phyloP scores from a whole-genome alignment of 176 grass and related monocot species.

The Ampelocalamus luodianensis region DNA sequence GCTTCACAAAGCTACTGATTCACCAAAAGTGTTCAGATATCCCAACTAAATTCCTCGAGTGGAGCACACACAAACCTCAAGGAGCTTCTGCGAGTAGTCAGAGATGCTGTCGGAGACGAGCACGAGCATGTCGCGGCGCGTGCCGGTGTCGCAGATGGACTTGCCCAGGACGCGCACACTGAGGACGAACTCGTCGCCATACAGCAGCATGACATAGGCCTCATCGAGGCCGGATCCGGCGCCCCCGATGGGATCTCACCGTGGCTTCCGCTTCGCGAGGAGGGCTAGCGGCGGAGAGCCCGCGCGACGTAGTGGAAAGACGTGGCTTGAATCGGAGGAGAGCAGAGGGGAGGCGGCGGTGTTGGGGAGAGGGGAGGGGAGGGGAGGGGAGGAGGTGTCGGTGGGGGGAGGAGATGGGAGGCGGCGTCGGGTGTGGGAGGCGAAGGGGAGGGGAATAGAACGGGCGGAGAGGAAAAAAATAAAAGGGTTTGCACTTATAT shows the following conservation, averaged over 20 bases:
- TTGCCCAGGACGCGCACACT: conserved; percentile 91
- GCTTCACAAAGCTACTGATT: background rate
- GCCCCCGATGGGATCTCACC: conserved; percentile 9
- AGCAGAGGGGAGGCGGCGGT: no score
- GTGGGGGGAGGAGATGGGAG: no score
- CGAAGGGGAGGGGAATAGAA: no score
- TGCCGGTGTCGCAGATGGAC: conserved; percentile 80
- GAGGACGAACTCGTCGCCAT: conserved; percentile 93
- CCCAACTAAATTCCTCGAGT: background rate
- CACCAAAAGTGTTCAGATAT: background rate
- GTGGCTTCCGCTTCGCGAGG: no score
- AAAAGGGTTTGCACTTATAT: no score
- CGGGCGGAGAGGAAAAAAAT: no score
- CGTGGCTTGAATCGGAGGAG: background rate
- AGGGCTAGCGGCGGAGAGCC: no score
- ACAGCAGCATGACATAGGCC: conserved; percentile 84
- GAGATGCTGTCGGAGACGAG: conserved; percentile 96
- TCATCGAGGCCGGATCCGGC: conserved; percentile 41
- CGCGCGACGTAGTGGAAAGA: background rate
- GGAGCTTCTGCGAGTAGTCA: conserved; percentile 66
- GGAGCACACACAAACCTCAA: conserved; percentile 45
- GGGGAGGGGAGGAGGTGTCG: no score
- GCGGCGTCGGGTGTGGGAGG: no score
- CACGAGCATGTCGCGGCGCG: conserved; percentile 76
- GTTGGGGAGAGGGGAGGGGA: no score